Evolutionary conservation across 352 stramenopile species (phyloP), one percentile per base, ranked within the genome.

Genomic region (Peronospora farinosa): DNA sequence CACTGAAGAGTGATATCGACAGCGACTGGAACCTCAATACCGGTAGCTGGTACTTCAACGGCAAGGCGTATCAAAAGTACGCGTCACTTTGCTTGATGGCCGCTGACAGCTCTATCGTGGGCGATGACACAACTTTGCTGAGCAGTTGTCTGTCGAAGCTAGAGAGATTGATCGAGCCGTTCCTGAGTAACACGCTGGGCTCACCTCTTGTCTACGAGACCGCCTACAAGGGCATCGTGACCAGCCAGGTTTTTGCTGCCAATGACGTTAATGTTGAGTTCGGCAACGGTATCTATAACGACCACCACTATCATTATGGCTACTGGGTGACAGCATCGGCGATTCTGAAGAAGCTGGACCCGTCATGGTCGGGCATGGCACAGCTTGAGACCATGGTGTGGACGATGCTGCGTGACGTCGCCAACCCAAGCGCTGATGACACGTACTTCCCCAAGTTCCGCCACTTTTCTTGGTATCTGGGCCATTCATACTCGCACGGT

Each of bases 211-310:
- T 65, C 7, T 88, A 91, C 52, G 75, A 91, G 49, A 85, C 71
- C 19, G 54, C 65, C 15, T 88, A 91, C 69, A 69, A 72, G 10
- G 80, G 80, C 17, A 72, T 91, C 30, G 53, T 80, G 15, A 83
- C 60, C 23, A 68, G 57, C 15, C 58, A 75, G 39, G 54, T 68
- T 7, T 81, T 88, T 54, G 74, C 52, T 1, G 67, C 64, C 17
- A 75, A 74, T 17, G 55, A 88, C 37, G 53, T 66, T 17, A 65
- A 84, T 37, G 72, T 77, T 8, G 77, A 91, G 32, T 91, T 88
- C 47, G 80, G 80, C 38, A 91, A 88, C 51, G 65, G 57, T n/a
- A 68, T 91, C 28, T 91, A 91, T 71, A 91, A 91, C 54, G 79
- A 91, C 45, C 77, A 91, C 55, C 74, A 91, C 50, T 88, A 85